A percentile compares a stretch with the other conserved stretches of the same genome.
phyloP scores from a whole-genome alignment of 148 eudicot genomes.

The Amaranthus palmeri region DNA sequence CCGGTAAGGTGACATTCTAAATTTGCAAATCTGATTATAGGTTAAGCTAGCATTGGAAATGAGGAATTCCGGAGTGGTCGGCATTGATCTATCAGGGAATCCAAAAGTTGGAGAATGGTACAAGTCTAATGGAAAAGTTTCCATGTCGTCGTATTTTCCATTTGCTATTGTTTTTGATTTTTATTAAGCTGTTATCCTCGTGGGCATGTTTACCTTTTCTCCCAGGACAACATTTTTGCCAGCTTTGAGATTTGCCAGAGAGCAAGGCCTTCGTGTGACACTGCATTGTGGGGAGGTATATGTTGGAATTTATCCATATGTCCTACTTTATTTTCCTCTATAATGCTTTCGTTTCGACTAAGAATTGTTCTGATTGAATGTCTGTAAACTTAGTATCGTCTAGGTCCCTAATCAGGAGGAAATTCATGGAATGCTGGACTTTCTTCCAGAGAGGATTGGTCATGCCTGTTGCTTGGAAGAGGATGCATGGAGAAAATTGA shows the following conservation, averaged over 20 bases:
- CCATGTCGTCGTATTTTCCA: background rate
- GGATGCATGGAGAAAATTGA: slow-evolving; percentile 72
- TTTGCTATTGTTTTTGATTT: slow-evolving; percentile 14
- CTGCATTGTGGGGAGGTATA: slow-evolving; percentile 95
- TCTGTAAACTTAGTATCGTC: slow-evolving; percentile 45
- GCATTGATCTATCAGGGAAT: slow-evolving; percentile 92
- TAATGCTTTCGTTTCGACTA: background rate
- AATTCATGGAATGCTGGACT: slow-evolving; percentile 82
- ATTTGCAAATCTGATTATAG: slow-evolving; percentile 29
- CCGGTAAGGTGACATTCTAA: background rate
- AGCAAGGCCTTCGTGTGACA: slow-evolving; percentile 69
- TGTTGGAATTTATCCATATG: slow-evolving; percentile 11
- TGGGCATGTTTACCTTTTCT: slow-evolving; percentile 1
- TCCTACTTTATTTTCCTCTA: slow-evolving; percentile 1
- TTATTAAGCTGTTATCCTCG: slow-evolving; percentile 4
- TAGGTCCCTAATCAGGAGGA: slow-evolving; percentile 92
- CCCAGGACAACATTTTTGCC: slow-evolving; percentile 77
- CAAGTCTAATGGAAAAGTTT: background rate
- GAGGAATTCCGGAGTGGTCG: slow-evolving; percentile 73
- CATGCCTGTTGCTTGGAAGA: slow-evolving; percentile 93
- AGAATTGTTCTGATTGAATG: slow-evolving; percentile 30
- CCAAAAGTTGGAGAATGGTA: slow-evolving; percentile 93
- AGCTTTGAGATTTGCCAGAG: slow-evolving; percentile 76
- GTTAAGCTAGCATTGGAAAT: slow-evolving; percentile 75
- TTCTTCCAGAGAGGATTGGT: slow-evolving; percentile 83